phyloP scores from a whole-genome alignment of 2,329 filamentous ascomycete genomes.

The Bipolaris zeicola region DNA sequence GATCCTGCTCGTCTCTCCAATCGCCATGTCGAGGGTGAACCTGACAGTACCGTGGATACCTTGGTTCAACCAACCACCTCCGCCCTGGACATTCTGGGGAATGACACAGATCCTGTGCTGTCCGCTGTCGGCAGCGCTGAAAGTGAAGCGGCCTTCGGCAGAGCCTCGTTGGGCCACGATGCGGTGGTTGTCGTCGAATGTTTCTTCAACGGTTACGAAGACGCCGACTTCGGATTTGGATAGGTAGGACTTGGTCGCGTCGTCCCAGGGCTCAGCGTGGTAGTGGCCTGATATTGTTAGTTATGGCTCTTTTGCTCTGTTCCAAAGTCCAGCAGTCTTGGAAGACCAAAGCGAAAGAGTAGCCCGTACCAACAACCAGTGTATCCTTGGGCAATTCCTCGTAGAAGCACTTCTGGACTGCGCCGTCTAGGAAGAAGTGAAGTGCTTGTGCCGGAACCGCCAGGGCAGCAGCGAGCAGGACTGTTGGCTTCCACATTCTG shows the following conservation, averaged over 20 bases:
- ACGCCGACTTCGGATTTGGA: slow-evolving; percentile 79
- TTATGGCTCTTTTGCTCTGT: not conserved
- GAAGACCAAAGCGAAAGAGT: not conserved
- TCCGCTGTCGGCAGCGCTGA: slow-evolving; percentile 91
- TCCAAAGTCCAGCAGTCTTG: too few relatives aligned
- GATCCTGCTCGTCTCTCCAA: slow-evolving; percentile 92
- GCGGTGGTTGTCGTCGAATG: slow-evolving; percentile 97
- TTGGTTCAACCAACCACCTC: slow-evolving; percentile 72
- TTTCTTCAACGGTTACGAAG: slow-evolving; percentile 93
- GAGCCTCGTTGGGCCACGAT: slow-evolving; percentile 85
- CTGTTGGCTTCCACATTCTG: slow-evolving; percentile 53
- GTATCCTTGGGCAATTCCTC: slow-evolving; percentile 98
- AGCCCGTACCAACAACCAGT: slow-evolving; percentile 76
- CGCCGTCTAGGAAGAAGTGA: slow-evolving; percentile 93
- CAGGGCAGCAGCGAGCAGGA: slow-evolving; percentile 68
- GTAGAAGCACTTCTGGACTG: slow-evolving; percentile 90
- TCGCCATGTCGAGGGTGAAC: slow-evolving; percentile 85
- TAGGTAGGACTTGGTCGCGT: slow-evolving; percentile 69
- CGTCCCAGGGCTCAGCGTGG: slow-evolving; percentile 82
- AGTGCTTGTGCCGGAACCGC: slow-evolving; percentile 75
- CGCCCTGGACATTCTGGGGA: slow-evolving; percentile 73
- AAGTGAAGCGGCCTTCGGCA: slow-evolving; percentile 84
- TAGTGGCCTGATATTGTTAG: slow-evolving; percentile 69
- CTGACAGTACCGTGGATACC: slow-evolving; percentile 76
- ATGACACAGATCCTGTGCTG: slow-evolving; percentile 96